Conservation (phyloP, 768 basidiomycete genomes). For the Mycena latifolia region DNA sequence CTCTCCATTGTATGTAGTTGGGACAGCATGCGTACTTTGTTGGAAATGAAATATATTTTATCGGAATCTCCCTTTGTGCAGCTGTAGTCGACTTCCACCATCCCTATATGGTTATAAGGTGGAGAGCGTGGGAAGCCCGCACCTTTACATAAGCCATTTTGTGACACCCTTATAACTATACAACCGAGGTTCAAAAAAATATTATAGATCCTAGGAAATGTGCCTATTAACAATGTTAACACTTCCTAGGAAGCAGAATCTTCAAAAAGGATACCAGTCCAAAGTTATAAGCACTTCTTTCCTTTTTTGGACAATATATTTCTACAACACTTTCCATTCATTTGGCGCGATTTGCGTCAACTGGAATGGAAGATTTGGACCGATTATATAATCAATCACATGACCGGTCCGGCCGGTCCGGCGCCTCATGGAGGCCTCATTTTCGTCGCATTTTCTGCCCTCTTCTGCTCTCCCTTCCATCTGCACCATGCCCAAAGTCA, state of each 20-base stretch:
- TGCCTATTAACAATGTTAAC: not conserved
- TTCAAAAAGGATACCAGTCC: not conserved
- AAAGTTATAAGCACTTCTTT: conserved; percentile 2
- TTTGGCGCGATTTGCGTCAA: not conserved
- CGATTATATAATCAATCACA: conserved; percentile 1
- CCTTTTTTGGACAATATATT: not conserved
- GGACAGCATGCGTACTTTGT: no score
- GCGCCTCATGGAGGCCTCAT: no score
- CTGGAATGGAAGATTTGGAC: not conserved
- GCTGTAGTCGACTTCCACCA: no score
- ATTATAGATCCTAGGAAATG: not conserved
- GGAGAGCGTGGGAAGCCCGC: conserved; percentile 2
- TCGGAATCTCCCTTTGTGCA: no score
- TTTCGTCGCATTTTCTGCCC: not conserved
- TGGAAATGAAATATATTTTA: no score
- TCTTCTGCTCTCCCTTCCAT: not conserved
- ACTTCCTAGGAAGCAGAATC: not conserved
- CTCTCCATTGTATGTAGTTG: no score
- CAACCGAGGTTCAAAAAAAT: not conserved
- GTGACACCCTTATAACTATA: not conserved
- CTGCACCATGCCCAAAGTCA: not conserved
- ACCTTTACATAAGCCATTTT: conserved; percentile 2
- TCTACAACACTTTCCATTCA: not conserved
- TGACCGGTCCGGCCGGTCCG: not conserved
- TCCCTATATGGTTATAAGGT: no score